A percentile compares a stretch with the other conserved stretches of the same genome.
Evolutionary conservation across 2,329 filamentous ascomycete genomes (phyloP).

Genomic region (Hypoxylon sp.): DNA sequence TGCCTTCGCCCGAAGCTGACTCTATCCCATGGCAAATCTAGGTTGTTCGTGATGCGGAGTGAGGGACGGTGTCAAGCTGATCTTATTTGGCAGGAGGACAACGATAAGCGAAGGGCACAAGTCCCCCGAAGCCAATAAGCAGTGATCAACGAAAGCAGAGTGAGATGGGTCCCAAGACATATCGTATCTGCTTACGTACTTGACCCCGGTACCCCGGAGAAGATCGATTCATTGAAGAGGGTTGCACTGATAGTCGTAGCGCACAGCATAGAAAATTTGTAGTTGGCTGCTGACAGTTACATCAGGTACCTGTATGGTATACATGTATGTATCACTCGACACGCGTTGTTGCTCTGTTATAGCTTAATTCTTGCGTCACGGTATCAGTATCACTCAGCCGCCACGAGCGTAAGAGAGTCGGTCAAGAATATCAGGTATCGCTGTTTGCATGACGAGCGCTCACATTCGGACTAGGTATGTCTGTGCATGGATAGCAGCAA

Average conservation of each 20-base stretch:
- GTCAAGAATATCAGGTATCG: conserved; percentile 28
- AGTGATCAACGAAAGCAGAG: conserved; percentile 4
- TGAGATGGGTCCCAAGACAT: conserved; percentile 7
- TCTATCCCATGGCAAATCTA: conserved; percentile 2
- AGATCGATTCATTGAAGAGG: conserved; percentile 28
- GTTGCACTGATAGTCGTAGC: conserved; percentile 20
- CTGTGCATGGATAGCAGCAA: conserved; percentile 1
- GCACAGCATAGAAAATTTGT: not conserved
- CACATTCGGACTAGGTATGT: not conserved
- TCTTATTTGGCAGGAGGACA: conserved; percentile 38
- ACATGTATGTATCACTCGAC: conserved; percentile 14
- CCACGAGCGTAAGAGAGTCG: conserved; percentile 38
- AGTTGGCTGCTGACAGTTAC: conserved; percentile 18
- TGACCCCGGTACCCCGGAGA: conserved; percentile 35
- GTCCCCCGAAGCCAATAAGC: conserved; percentile 21
- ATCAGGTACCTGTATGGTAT: not conserved
- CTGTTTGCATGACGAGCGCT: not conserved
- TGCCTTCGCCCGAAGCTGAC: conserved; percentile 7
- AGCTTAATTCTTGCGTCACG: conserved; percentile 12
- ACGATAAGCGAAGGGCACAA: conserved; percentile 35
- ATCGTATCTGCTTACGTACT: conserved; percentile 28
- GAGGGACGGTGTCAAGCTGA: conserved; percentile 15
- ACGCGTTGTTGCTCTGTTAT: conserved; percentile 14
- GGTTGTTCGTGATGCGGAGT: conserved; percentile 21
- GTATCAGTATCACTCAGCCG: conserved; percentile 34